These are phyloP conservation scores for Ceratocystiopsis sp. DNA, from an alignment of 2,329 filamentous ascomycete genomes.

Conservation along the genomic window DNA sequence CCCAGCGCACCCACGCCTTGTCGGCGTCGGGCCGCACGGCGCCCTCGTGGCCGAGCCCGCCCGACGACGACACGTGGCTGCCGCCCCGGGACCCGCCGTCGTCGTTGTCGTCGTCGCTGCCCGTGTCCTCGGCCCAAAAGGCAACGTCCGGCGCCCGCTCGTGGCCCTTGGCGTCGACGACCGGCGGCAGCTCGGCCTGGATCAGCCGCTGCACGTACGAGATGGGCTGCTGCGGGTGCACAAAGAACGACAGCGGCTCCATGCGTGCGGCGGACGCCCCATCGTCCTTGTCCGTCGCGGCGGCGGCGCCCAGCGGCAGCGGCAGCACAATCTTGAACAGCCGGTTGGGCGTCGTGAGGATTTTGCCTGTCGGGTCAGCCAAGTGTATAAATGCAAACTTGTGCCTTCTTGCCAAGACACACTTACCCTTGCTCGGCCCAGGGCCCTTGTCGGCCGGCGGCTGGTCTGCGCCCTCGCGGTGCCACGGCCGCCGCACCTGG, in stretches of 20 bases:
- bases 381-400: no score
- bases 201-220: constrained; percentile 82
- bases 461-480: constrained; percentile 38
- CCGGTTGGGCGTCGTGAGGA: constrained; percentile 64
- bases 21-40: constrained; percentile 23
- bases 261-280: constrained; percentile 26
- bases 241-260: constrained; percentile 69
- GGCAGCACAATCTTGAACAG: constrained; percentile 70
- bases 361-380: constrained; percentile 35
- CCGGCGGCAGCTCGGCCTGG: constrained; percentile 64
- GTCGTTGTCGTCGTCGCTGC: not conserved
- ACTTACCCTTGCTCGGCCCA: no score
- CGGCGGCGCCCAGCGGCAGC: constrained; percentile 29
- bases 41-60: constrained; percentile 48
- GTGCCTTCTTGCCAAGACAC: no score
- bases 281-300: no score
- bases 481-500: constrained; percentile 35
- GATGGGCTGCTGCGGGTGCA: constrained; percentile 80
- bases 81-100: constrained; percentile 3
- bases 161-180: constrained; percentile 40
- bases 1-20: constrained; percentile 70
- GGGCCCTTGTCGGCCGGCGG: constrained; percentile 15
- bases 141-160: constrained; percentile 57
- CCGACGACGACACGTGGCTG: constrained; percentile 47
- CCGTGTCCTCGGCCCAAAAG: constrained; percentile 62